Evolutionary conservation across 805 yeast species (phyloP).

Genomic region (Kockiozyma suomiensis): DNA sequence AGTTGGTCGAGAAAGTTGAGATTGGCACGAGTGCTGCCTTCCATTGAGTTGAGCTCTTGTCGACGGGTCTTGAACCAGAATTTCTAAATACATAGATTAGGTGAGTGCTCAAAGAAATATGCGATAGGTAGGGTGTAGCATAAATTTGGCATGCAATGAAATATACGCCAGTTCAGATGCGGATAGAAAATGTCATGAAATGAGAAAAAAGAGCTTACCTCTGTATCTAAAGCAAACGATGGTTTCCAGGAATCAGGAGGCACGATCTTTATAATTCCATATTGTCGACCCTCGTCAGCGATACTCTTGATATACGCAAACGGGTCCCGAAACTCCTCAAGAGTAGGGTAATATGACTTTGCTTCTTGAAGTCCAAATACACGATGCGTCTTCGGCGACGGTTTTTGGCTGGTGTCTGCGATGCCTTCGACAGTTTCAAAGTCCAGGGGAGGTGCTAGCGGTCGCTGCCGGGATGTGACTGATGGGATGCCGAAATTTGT

Average conservation of each 20-base stretch:
- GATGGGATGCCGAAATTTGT: constrained; percentile 28
- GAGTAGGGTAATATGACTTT: constrained; percentile 63
- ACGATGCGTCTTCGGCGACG: constrained; percentile 21
- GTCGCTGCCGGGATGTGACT: constrained; percentile 27
- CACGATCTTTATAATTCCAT: constrained; percentile 75
- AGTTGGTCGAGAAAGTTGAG: constrained; percentile 43
- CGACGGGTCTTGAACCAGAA: constrained; percentile 43
- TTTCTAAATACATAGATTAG: constrained; percentile 14
- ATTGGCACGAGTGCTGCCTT: constrained; percentile 42
- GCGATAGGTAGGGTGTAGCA: not conserved
- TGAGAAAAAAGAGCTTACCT: constrained; percentile 21
- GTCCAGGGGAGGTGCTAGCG: constrained; percentile 21
- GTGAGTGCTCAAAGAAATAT: not conserved
- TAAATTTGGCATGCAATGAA: not conserved
- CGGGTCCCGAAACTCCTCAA: constrained; percentile 64
- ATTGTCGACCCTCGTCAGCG: constrained; percentile 53
- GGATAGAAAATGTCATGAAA: not conserved
- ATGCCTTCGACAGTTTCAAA: constrained; percentile 17
- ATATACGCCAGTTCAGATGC: not conserved
- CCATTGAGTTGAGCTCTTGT: constrained; percentile 43
- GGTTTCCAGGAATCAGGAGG: constrained; percentile 60
- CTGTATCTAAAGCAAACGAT: constrained; percentile 41
- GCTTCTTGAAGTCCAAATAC: constrained; percentile 45
- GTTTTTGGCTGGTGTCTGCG: constrained; percentile 8
- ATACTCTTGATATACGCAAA: constrained; percentile 62